These are phyloP conservation scores for Obelidium mucronatum DNA, from an alignment of 192 early-diverging fungal species.

Conservation along the genomic window DNA sequence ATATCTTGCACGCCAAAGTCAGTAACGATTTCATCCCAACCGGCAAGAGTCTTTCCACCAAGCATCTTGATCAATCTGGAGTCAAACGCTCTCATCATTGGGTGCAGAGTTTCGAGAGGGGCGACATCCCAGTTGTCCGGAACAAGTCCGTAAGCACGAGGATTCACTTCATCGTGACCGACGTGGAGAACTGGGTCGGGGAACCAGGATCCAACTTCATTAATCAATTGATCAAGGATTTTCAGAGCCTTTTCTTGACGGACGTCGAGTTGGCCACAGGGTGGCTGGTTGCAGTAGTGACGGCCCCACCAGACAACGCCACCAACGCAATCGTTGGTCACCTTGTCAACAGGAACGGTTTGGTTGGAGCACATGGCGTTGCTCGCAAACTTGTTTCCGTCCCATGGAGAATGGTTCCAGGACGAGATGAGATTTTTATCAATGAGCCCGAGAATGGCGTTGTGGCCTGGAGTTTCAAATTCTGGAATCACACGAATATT, in stretches of 20 bases:
- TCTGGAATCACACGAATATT: slow-evolving; percentile 95
- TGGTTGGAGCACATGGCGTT: neutral
- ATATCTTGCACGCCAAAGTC: neutral
- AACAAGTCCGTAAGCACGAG: slow-evolving; percentile 7
- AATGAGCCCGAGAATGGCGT: neutral
- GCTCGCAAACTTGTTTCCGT: neutral
- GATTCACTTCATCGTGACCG: slow-evolving; percentile 55
- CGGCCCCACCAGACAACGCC: neutral
- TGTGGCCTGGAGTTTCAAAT: slow-evolving; percentile 60
- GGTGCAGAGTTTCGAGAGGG: neutral
- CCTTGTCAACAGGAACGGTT: neutral
- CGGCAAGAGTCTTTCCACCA: slow-evolving; percentile 1
- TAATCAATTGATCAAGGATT: slow-evolving; percentile 68
- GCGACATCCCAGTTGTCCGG: neutral
- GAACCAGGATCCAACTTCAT: slow-evolving; percentile 73
- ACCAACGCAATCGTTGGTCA: neutral
- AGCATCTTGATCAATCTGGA: neutral
- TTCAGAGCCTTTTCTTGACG: slow-evolving; percentile 60
- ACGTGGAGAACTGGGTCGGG: slow-evolving; percentile 75
- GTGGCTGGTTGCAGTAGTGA: slow-evolving; percentile 62
- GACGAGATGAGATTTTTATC: neutral
- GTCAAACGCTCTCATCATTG: neutral
- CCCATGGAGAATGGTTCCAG: neutral
- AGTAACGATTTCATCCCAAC: slow-evolving; percentile 17
- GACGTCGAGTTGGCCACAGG: slow-evolving; percentile 60